Conservation (phyloP, 2,329 filamentous ascomycete species). For the Rhexocercosporidium sp. region DNA sequence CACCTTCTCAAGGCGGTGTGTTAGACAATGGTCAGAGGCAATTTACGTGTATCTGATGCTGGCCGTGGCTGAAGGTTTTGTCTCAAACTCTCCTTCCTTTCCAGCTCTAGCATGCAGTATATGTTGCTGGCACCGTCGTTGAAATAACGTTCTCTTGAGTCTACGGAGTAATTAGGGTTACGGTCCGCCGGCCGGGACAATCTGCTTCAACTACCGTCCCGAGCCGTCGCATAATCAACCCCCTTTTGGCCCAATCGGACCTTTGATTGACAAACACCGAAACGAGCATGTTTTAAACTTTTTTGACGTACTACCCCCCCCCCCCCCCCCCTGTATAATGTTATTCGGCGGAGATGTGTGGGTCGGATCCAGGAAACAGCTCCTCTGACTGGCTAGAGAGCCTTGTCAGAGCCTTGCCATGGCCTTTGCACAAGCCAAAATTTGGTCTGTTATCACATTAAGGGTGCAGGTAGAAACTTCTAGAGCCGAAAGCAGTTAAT, state of each 20-base stretch:
- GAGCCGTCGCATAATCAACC: not conserved
- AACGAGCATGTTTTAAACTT: too few relatives aligned
- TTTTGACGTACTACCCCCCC: too few relatives aligned
- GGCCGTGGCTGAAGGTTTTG: not conserved
- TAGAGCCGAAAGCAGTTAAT: too few relatives aligned
- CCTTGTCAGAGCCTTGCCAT: too few relatives aligned
- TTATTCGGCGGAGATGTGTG: too few relatives aligned
- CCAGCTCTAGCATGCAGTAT: not conserved
- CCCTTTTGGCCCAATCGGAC: not conserved
- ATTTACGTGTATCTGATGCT: not conserved
- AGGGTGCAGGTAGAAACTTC: too few relatives aligned
- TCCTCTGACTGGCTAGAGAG: too few relatives aligned
- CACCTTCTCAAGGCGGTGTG: slow-evolving; percentile 1
- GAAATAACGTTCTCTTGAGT: not conserved
- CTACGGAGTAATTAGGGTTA: not conserved
- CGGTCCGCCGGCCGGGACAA: slow-evolving; percentile 2
- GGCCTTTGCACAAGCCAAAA: too few relatives aligned
- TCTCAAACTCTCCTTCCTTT: not conserved
- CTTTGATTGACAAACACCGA: not conserved
- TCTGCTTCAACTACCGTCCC: too few relatives aligned
- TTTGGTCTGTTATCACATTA: too few relatives aligned
- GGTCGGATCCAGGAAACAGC: too few relatives aligned
- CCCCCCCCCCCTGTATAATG: too few relatives aligned
- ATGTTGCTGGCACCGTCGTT: not conserved
- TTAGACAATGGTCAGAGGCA: not conserved